Evolutionary conservation across 495 filamentous ascomycete species (phyloP).

Genomic region (Daldinia vernicosa): DNA sequence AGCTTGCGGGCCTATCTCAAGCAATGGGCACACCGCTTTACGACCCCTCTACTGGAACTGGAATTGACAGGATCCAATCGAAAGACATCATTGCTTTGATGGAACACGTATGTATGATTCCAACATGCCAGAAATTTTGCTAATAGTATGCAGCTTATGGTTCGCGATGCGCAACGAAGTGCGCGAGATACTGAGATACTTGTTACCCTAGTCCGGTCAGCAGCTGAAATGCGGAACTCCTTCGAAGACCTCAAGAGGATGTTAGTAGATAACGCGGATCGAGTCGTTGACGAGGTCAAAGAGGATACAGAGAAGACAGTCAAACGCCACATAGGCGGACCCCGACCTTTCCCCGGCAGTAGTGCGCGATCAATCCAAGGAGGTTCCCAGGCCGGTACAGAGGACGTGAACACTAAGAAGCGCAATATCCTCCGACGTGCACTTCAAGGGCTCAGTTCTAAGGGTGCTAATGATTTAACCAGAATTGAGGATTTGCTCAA

Average conservation of each 20-base stretch:
- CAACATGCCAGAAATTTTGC: not conserved
- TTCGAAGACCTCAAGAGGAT: slow-evolving; percentile 97
- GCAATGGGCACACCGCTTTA: slow-evolving; percentile 89
- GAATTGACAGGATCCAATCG: slow-evolving; percentile 92
- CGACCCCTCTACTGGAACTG: slow-evolving; percentile 86
- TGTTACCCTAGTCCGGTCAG: slow-evolving; percentile 90
- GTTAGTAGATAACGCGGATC: slow-evolving; percentile 83
- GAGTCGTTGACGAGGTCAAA: slow-evolving; percentile 83
- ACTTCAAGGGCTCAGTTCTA: slow-evolving; percentile 84
- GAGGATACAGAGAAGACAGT: slow-evolving; percentile 85
- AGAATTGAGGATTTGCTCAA: slow-evolving; percentile 97
- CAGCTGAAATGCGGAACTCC: slow-evolving; percentile 95
- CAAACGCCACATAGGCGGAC: slow-evolving; percentile 83
- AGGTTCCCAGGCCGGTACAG: slow-evolving; percentile 70
- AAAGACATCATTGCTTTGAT: slow-evolving; percentile 98
- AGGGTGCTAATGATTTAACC: slow-evolving; percentile 84
- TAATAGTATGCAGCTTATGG: slow-evolving; percentile 75
- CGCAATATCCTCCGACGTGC: slow-evolving; percentile 91
- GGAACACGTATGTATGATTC: slow-evolving; percentile 77
- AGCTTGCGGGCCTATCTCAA: slow-evolving; percentile 90
- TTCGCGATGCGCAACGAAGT: slow-evolving; percentile 95
- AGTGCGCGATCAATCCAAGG: slow-evolving; percentile 64
- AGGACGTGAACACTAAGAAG: slow-evolving; percentile 81
- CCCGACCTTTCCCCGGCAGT: slow-evolving; percentile 80
- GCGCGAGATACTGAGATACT: slow-evolving; percentile 96